Evolutionary conservation across 108 stramenopile species (phyloP).

Genomic region (Tribonema minus): DNA sequence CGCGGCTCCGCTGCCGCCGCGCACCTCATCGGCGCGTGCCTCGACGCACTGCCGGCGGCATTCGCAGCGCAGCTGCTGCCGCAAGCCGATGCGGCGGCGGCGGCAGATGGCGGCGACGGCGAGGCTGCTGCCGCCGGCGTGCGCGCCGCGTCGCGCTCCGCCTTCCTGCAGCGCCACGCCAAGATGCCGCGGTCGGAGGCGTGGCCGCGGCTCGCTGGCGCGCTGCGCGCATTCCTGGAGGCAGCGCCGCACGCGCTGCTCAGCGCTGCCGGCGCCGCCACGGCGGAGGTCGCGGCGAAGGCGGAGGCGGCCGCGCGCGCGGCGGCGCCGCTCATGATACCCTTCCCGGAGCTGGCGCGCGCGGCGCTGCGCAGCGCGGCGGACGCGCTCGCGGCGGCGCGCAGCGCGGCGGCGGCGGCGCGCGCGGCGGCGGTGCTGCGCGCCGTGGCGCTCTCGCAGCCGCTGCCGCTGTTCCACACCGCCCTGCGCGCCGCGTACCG

Average conservation of each 20-base stretch:
- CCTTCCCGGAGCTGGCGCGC: conserved; percentile 28
- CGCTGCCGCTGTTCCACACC: conserved; percentile 33
- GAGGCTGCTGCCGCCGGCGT: neutral
- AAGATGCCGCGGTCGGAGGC: conserved; percentile 4
- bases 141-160: neutral
- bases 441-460: conserved; percentile 40
- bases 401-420: neutral
- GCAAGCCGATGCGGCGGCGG: neutral
- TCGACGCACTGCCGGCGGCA: neutral
- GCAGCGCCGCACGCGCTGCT: conserved; percentile 3
- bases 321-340: conserved; percentile 20
- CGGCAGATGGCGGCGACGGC: neutral
- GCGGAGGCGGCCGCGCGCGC: neutral
- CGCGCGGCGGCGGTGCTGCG: conserved; percentile 13
- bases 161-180: conserved; percentile 9
- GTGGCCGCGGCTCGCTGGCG: conserved; percentile 10
- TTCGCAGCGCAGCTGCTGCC: conserved; percentile 8
- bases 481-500: conserved; percentile 32
- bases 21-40: neutral
- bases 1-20: neutral
- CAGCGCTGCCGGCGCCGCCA: neutral
- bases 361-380: neutral
- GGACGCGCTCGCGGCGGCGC: neutral
- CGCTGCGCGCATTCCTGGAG: conserved; percentile 11
- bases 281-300: neutral